phyloP scores from a whole-genome alignment of 805 yeast genomes.

The Lipomyces spencermartinsiae region DNA sequence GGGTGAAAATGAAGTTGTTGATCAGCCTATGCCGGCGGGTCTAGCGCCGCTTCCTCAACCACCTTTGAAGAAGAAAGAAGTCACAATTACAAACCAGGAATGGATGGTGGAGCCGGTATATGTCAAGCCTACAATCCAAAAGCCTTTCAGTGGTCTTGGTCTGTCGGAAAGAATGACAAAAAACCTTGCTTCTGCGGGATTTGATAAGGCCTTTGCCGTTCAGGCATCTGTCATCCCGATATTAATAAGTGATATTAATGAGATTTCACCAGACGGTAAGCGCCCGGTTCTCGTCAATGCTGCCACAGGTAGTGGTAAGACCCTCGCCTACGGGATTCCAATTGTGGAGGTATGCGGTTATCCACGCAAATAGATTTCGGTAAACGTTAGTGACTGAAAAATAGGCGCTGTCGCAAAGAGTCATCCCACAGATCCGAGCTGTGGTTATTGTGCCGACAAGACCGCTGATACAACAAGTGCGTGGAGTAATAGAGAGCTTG shows the following conservation, averaged over 20 bases:
- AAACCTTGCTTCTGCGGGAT: constrained; percentile 57
- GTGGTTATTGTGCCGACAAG: constrained; percentile 87
- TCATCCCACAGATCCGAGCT: constrained; percentile 76
- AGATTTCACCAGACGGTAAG: constrained; percentile 46
- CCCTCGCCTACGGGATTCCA: constrained; percentile 87
- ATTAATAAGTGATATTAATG: constrained; percentile 52
- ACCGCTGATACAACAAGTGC: constrained; percentile 84
- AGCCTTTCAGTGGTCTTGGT: constrained; percentile 57
- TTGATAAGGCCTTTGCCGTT: constrained; percentile 72
- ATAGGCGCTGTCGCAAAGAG: constrained; percentile 58
- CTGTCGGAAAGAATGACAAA: constrained; percentile 53
- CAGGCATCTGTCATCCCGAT: constrained; percentile 71
- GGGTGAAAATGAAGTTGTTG: constrained; percentile 14
- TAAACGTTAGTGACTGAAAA: not conserved
- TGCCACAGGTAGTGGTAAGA: constrained; percentile 95
- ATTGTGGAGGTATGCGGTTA: constrained; percentile 58
- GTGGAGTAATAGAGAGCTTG: constrained; percentile 62
- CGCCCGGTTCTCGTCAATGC: constrained; percentile 85
- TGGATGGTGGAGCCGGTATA: constrained; percentile 75
- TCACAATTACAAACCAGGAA: constrained; percentile 47
- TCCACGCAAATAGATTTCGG: not conserved
- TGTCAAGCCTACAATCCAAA: constrained; percentile 55
- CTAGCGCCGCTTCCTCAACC: constrained; percentile 89
- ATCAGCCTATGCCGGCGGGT: constrained; percentile 17
- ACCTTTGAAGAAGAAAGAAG: constrained; percentile 54